Conservation (phyloP, 1,284 basidiomycete species). For the Papiliotrema laurentii region DNA sequence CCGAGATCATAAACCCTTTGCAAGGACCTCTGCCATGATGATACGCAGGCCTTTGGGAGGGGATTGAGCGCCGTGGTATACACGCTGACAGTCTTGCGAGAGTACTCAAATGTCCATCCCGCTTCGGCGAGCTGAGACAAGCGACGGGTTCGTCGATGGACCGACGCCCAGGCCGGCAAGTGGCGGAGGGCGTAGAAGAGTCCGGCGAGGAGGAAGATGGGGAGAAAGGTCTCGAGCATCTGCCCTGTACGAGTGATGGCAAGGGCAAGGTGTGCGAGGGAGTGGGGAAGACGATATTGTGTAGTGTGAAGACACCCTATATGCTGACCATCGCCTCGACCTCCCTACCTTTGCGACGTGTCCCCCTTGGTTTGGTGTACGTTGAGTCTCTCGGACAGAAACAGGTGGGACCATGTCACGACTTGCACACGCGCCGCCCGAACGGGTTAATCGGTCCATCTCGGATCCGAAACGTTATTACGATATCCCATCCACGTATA, state of each 20-base stretch:
- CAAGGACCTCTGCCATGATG: not conserved
- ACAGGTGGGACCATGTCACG: too few relatives aligned
- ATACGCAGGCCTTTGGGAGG: slow-evolving; percentile 12
- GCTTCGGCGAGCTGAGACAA: slow-evolving; percentile 14
- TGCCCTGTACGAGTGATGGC: not conserved
- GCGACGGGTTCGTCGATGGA: slow-evolving; percentile 3
- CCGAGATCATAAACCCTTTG: slow-evolving; percentile 23
- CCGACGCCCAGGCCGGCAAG: slow-evolving; percentile 1
- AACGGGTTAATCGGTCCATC: too few relatives aligned
- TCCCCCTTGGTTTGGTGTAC: too few relatives aligned
- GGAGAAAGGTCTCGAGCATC: slow-evolving; percentile 24
- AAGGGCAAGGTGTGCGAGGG: too few relatives aligned
- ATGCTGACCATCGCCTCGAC: too few relatives aligned
- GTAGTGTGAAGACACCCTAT: too few relatives aligned
- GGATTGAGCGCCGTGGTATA: slow-evolving; percentile 25
- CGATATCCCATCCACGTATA: too few relatives aligned
- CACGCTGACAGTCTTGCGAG: slow-evolving; percentile 14
- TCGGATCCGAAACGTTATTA: too few relatives aligned
- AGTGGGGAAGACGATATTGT: too few relatives aligned
- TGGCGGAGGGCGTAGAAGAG: slow-evolving; percentile 13
- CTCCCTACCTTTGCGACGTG: too few relatives aligned
- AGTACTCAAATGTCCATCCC: slow-evolving; percentile 10
- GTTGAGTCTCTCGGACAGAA: too few relatives aligned
- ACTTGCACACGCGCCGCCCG: too few relatives aligned
- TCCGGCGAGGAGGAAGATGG: slow-evolving; percentile 14